These are phyloP conservation scores for Pseudonitzschia pungens DNA, from an alignment of 108 stramenopile genomes.

Conservation along the genomic window DNA sequence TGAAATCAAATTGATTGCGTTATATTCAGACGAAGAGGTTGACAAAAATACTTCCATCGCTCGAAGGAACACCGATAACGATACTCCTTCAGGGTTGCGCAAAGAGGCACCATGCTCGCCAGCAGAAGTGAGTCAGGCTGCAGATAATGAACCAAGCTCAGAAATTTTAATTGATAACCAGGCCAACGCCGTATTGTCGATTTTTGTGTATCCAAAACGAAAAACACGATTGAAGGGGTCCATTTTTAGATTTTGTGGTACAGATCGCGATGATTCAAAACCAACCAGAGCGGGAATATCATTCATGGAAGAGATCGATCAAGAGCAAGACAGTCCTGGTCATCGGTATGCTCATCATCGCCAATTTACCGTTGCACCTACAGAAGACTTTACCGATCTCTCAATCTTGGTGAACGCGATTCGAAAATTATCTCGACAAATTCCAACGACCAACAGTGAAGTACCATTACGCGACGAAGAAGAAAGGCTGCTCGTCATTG, in stretches of 20 bases:
- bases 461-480: neutral
- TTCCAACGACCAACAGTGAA: neutral
- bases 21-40: neutral
- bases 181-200: slow-evolving; percentile 48
- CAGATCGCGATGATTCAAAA: slow-evolving; percentile 10
- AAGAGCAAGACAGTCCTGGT: neutral
- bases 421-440: slow-evolving; percentile 36
- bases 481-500: slow-evolving; percentile 41
- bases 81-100: neutral
- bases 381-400: slow-evolving; percentile 61
- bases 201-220: slow-evolving; percentile 61
- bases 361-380: slow-evolving; percentile 48
- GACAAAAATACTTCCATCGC: neutral
- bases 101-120: neutral
- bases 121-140: neutral
- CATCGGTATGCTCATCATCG: slow-evolving; percentile 53
- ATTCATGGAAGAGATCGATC: neutral
- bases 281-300: slow-evolving; percentile 10
- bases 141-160: slow-evolving; percentile 38
- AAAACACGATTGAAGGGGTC: slow-evolving; percentile 24
- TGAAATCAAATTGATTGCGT: slow-evolving; percentile 26
- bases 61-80: slow-evolving; percentile 10
- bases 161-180: slow-evolving; percentile 29
- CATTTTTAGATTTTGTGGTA: slow-evolving; percentile 27
- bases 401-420: slow-evolving; percentile 51